phyloP scores from a whole-genome alignment of 1,284 basidiomycete genomes.

The Pseudomicrostroma phylloplanum region DNA sequence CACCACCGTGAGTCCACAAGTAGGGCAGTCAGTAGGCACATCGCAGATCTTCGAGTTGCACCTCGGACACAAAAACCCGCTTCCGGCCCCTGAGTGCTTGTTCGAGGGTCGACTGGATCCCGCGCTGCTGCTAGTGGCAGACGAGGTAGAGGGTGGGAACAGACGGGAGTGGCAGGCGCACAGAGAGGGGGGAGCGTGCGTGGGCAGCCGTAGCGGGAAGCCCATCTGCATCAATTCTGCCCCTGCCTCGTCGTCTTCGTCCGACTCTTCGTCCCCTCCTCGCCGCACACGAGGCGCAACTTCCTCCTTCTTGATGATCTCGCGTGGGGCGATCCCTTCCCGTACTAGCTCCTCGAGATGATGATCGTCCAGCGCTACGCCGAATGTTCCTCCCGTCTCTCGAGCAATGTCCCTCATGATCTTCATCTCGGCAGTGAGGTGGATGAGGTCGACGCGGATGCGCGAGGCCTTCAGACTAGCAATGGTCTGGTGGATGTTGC shows the following conservation, averaged over 20 bases:
- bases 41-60: conserved; percentile 91
- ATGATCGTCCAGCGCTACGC: conserved; percentile 92
- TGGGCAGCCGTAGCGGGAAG: conserved; percentile 59
- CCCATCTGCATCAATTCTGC: conserved; percentile 92
- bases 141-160: conserved; percentile 50
- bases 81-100: conserved; percentile 52
- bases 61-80: conserved; percentile 89
- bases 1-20: conserved; percentile 95
- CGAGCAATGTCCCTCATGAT: conserved; percentile 73
- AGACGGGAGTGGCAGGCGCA: conserved; percentile 91
- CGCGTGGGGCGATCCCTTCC: conserved; percentile 78
- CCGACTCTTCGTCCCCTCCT: conserved; percentile 37
- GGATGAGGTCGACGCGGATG: conserved; percentile 85
- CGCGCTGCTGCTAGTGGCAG: neutral
- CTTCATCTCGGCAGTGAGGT: conserved; percentile 88
- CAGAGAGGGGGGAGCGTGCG: conserved; percentile 32
- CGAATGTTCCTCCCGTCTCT: conserved; percentile 52
- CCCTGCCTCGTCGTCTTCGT: conserved; percentile 20
- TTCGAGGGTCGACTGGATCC: neutral
- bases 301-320: conserved; percentile 34
- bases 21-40: conserved; percentile 94
- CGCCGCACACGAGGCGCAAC: conserved; percentile 36
- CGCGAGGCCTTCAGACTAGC: conserved; percentile 67
- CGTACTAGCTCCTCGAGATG: conserved; percentile 93
- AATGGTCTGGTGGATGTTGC: conserved; percentile 89